These are phyloP conservation scores for Neurospora sp. DNA, from an alignment of 495 filamentous ascomycete species.

Conservation along the genomic window DNA sequence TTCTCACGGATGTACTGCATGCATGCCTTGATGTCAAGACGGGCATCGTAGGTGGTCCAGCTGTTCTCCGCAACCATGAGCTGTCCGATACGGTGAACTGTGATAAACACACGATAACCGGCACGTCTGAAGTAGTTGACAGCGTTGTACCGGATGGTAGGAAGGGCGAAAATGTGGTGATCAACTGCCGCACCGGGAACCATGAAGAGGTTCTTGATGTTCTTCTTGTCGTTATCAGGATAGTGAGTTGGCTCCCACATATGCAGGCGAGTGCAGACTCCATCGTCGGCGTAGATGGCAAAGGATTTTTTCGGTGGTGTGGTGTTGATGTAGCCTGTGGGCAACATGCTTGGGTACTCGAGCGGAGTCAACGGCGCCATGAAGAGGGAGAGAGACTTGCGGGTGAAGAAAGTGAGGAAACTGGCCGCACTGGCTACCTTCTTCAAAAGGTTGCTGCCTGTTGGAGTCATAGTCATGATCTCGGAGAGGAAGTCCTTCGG, in stretches of 20 bases:
- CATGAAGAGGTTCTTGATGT: slow-evolving; percentile 43
- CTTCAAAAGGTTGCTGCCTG: slow-evolving; percentile 34
- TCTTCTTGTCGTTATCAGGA: slow-evolving; percentile 16
- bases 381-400: slow-evolving; percentile 44
- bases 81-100: slow-evolving; percentile 52
- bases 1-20: slow-evolving; percentile 41
- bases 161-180: slow-evolving; percentile 54
- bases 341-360: slow-evolving; percentile 41
- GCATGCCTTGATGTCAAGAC: slow-evolving; percentile 51
- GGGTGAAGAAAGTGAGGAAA: slow-evolving; percentile 48
- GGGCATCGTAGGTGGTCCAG: slow-evolving; percentile 52
- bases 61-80: slow-evolving; percentile 40
- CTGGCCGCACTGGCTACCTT: slow-evolving; percentile 33
- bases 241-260: slow-evolving; percentile 41
- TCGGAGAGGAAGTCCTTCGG: slow-evolving; percentile 46
- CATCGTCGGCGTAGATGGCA: slow-evolving; percentile 38
- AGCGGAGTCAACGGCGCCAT: slow-evolving; percentile 45
- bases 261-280: slow-evolving; percentile 42
- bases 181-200: slow-evolving; percentile 54
- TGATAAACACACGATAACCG: slow-evolving; percentile 49
- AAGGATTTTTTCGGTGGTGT: slow-evolving; percentile 29
- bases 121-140: slow-evolving; percentile 53
- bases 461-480: slow-evolving; percentile 43
- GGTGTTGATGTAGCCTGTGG: slow-evolving; percentile 39
- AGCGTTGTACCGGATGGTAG: slow-evolving; percentile 54